Conservation (phyloP, 768 basidiomycete genomes). For the Coprinellus aureogranulatus region DNA sequence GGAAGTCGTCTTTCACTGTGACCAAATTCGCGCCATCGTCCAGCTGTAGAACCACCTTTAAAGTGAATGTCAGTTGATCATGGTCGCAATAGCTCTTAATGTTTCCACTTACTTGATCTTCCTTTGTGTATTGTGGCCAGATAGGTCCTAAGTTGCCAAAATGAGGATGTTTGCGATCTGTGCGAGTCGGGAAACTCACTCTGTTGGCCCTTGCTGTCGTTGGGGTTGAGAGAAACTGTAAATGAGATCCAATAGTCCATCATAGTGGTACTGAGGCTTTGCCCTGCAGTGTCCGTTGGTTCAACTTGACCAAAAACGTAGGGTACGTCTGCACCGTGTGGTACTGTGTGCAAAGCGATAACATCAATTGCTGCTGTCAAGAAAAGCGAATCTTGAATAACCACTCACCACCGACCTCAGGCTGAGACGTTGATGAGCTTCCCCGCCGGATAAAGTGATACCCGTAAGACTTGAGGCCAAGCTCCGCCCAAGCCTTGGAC, state of each 20-base stretch:
- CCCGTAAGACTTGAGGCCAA: constrained; percentile 36
- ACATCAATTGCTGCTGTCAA: background rate
- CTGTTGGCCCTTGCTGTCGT: constrained; percentile 30
- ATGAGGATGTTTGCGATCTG: background rate
- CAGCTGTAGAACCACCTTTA: constrained; percentile 21
- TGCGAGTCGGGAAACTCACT: constrained; percentile 20
- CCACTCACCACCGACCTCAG: constrained; percentile 28
- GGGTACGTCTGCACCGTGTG: constrained; percentile 30
- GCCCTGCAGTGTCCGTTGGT: constrained; percentile 20
- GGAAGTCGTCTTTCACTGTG: constrained; percentile 36
- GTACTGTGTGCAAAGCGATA: constrained; percentile 16
- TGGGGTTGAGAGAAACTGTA: constrained; percentile 34
- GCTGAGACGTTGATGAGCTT: constrained; percentile 13
- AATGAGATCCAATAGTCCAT: constrained; percentile 45
- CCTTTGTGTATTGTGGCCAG: constrained; percentile 29
- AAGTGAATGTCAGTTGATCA: background rate
- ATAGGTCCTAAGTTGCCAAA: constrained; percentile 22
- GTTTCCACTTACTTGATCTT: constrained; percentile 11
- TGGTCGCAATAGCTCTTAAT: background rate
- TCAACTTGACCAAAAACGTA: constrained; percentile 34
- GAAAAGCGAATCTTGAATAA: background rate
- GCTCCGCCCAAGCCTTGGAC: constrained; percentile 35
- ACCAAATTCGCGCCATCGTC: constrained; percentile 33
- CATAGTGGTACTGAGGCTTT: constrained; percentile 30
- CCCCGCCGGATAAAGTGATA: constrained; percentile 44